Evolutionary conservation across 495 filamentous ascomycete species (phyloP).

Genomic region (Geoglossum glabrum): DNA sequence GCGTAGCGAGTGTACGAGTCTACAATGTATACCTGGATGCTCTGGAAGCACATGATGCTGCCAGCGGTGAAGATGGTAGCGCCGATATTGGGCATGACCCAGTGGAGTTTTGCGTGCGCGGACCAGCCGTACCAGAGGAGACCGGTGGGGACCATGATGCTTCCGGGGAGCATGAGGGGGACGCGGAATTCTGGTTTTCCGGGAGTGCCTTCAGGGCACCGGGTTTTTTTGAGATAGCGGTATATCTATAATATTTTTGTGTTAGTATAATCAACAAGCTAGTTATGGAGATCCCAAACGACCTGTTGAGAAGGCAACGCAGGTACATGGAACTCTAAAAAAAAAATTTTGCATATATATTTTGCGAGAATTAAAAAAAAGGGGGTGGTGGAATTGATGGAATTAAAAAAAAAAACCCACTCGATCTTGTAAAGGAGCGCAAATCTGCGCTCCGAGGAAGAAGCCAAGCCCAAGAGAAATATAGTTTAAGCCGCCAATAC

Average conservation of each 20-base stretch:
- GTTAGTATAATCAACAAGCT: too few species aligned
- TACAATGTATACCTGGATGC: conserved; percentile 55
- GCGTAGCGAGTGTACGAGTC: conserved; percentile 59
- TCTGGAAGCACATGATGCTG: conserved; percentile 42
- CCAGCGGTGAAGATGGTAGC: conserved; percentile 22
- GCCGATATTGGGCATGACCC: conserved; percentile 29
- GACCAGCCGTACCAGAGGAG: conserved; percentile 51
- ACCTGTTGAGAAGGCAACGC: neutral
- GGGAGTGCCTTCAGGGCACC: neutral
- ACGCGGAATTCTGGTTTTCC: conserved; percentile 35
- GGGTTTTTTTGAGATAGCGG: neutral
- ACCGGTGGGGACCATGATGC: conserved; percentile 32
- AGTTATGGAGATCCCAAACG: too few species aligned
- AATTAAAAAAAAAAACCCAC: neutral
- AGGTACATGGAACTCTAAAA: too few species aligned
- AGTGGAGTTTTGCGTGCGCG: conserved; percentile 20
- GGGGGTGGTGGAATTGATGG: too few species aligned
- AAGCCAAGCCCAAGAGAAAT: conserved; percentile 19
- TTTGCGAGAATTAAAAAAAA: too few species aligned
- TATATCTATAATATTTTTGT: neutral
- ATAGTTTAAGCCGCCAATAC: conserved; percentile 18
- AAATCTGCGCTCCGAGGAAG: neutral
- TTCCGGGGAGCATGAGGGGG: conserved; percentile 35
- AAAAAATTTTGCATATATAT: too few species aligned
- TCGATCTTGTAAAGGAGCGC: neutral